Base-by-base conservation (phyloP, 2,329 filamentous ascomycete species). In the Cladophialophora exuberans region DNA sequence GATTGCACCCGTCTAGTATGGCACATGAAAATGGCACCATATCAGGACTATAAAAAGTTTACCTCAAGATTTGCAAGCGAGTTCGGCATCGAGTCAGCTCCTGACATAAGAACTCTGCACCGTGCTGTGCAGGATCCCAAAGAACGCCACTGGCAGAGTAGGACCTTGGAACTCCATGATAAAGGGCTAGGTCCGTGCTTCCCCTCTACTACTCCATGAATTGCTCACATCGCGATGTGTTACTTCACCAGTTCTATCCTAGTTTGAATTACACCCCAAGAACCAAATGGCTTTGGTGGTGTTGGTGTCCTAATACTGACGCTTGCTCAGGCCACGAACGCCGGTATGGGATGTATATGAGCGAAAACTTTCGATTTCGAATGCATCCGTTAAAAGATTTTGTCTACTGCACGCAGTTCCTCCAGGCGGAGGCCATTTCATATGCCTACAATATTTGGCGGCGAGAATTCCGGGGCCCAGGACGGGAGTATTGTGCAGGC, bases 291-390 rank as follows among this genome's bases (percentile, higher is more conserved):
- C n/a, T n/a, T n/a, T n/a, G n/a, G n/a, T n/a, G n/a, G n/a, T n/a
- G n/a, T n/a, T n/a, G n/a, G n/a, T n/a, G n/a, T n/a, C n/a, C n/a
- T n/a, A n/a, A n/a, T n/a, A n/a, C n/a, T n/a, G n/a, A n/a, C n/a
- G n/a, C n/a, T n/a, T n/a, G n/a, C n/a, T n/a, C 15, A 22, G 92
- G 92, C 0, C 90, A 96, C 68, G 89, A 95, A 71, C 83, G 91
- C 20, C 82, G 90, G 33, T 84, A 96, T 54, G 91, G 90, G 1
- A 83, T 92, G 1, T 97, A 97, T 66, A 78, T 96, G 1, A 89
- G 90, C 2, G 92, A 96, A 71, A 97, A 96, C 73, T 83, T 96
- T 66, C 84, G 88, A 15, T 9, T 36, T 15, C n/a, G n/a, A n/a
- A 15, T 5, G 6, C 5, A 36, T 9, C 5, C 6, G 6, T 15